Conservation (phyloP, 192 early-diverging fungal genomes). For the Umbelopsis sp. region DNA sequence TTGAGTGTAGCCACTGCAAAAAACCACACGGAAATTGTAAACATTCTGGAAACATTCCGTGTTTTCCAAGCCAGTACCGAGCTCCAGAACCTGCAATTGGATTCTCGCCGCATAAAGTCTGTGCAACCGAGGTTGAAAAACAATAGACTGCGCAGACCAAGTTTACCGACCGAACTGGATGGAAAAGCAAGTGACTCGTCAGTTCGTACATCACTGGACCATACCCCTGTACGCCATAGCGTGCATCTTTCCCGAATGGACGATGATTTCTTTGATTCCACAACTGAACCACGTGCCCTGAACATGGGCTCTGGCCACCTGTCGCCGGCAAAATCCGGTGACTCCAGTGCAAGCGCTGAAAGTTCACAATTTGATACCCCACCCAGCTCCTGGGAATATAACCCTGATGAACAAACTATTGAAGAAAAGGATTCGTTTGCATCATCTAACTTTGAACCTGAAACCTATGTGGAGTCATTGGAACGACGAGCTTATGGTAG, state of each 20-base stretch:
- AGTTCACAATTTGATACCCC: conserved; percentile 10
- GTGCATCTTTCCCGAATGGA: conserved; percentile 3
- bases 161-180: conserved; percentile 37
- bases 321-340: neutral
- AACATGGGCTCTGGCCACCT: neutral
- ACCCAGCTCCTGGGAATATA: conserved; percentile 18
- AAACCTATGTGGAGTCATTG: conserved; percentile 33
- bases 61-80: conserved; percentile 30
- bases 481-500: conserved; percentile 33
- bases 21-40: conserved; percentile 52
- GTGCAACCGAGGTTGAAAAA: neutral
- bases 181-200: conserved; percentile 7
- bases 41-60: conserved; percentile 40
- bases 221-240: conserved; percentile 6
- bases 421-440: neutral
- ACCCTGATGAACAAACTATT: neutral
- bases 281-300: neutral
- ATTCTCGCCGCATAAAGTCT: neutral
- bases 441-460: conserved; percentile 14
- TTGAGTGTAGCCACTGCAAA: conserved; percentile 50
- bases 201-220: conserved; percentile 9
- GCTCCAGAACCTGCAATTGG: neutral
- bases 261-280: neutral
- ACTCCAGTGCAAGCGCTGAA: conserved; percentile 3
- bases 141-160: conserved; percentile 31